Conservation (phyloP, 441 rosid genomes). For the Lepidium campestre region DNA sequence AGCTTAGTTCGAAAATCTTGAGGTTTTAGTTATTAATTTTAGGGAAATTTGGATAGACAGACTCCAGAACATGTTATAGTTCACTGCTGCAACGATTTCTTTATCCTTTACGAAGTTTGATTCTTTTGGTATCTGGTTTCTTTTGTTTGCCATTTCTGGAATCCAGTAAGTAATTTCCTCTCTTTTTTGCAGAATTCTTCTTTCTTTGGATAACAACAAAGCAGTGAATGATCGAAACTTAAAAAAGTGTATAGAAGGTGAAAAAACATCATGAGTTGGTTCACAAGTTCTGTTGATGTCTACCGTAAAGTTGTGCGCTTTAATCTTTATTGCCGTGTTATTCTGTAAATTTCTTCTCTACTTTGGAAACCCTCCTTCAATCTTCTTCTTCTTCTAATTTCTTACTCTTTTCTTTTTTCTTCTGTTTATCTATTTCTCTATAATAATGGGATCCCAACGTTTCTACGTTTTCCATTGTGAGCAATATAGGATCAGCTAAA, state of each 20-base stretch:
- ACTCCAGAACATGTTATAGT: neutral
- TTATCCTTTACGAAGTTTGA: neutral
- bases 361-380: neutral
- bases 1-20: neutral
- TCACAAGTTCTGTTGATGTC: conserved; percentile 36
- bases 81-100: neutral
- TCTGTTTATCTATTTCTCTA: neutral
- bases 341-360: conserved; percentile 40
- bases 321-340: conserved; percentile 71
- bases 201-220: neutral
- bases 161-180: neutral
- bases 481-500: conserved; percentile 26
- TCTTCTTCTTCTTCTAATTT: neutral
- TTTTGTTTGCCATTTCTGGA: neutral
- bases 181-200: neutral
- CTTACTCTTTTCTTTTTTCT: neutral
- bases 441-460: conserved; percentile 20
- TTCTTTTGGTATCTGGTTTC: neutral
- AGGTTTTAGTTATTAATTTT: neutral
- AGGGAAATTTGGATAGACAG: neutral
- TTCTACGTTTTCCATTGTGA: conserved; percentile 27
- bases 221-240: neutral
- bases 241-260: conserved; percentile 1
- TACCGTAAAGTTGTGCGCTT: conserved; percentile 44
- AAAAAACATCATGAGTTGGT: conserved; percentile 51